phyloP scores from a whole-genome alignment of 306 rosid genomes.

The Trichosanthes cucumerina region DNA sequence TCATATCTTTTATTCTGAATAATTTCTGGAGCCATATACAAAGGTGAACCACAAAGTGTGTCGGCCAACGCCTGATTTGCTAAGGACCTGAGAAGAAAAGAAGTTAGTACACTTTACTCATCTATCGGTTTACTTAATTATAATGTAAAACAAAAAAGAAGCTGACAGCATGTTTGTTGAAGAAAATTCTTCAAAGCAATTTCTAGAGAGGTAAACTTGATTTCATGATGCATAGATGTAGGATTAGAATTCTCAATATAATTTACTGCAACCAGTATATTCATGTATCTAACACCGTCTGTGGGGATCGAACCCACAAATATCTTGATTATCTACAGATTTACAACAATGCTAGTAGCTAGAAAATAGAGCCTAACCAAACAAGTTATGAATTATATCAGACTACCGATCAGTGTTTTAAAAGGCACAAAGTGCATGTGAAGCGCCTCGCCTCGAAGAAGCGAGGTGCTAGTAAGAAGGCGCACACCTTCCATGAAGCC shows the following conservation, averaged over 20 bases:
- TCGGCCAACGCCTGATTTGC: slow-evolving; percentile 64
- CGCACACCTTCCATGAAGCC: no score
- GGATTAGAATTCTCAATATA: background rate
- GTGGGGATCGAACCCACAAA: no score
- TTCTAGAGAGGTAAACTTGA: background rate
- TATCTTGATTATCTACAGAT: background rate
- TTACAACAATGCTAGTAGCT: background rate
- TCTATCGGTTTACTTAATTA: background rate
- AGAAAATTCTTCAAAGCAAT: background rate
- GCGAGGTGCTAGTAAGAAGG: no score
- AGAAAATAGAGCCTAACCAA: background rate
- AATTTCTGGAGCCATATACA: slow-evolving; percentile 99
- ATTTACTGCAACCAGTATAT: background rate
- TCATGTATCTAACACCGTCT: no score
- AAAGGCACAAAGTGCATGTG: no score
- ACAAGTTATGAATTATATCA: background rate
- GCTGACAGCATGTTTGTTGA: background rate
- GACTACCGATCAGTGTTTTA: no score
- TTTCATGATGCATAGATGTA: background rate
- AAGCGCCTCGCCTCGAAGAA: no score
- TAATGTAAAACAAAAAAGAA: background rate
- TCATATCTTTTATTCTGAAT: slow-evolving; percentile 59
- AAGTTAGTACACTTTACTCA: background rate
- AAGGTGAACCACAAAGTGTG: slow-evolving; percentile 89
- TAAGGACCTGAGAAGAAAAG: slow-evolving; percentile 54